phyloP scores from a whole-genome alignment of 768 basidiomycete genomes.

The Boletus huronensis region DNA sequence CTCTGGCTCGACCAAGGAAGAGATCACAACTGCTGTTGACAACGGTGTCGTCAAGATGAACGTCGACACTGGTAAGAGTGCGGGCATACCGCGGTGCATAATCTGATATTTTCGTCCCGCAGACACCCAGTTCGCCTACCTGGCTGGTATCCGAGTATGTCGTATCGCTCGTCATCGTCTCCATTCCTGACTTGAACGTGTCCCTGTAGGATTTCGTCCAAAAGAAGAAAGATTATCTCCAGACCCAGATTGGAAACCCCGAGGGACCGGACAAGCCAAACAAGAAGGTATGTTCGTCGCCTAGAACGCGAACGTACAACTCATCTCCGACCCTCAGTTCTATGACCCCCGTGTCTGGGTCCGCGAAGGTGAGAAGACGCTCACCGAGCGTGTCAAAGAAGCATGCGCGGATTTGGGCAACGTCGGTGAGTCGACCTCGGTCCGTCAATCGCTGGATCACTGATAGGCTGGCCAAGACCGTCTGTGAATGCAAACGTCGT shows the following conservation, averaged over 20 bases:
- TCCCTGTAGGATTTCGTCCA: constrained; percentile 69
- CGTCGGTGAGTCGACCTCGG: constrained; percentile 37
- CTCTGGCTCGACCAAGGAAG: constrained; percentile 94
- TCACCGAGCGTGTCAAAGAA: constrained; percentile 81
- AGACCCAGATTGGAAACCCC: constrained; percentile 93
- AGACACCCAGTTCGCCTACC: constrained; percentile 91
- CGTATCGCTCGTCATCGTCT: not conserved
- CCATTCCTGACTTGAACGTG: not conserved
- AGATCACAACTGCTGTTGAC: constrained; percentile 86
- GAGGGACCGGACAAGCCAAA: constrained; percentile 97
- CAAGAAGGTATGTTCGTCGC: constrained; percentile 72
- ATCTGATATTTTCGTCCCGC: constrained; percentile 3
- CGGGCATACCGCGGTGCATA: not conserved
- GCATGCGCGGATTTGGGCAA: constrained; percentile 91
- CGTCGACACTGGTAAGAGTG: constrained; percentile 71
- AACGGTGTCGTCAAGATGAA: constrained; percentile 99
- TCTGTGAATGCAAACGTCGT: constrained; percentile 15
- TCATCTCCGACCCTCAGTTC: constrained; percentile 42
- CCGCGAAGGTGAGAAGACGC: constrained; percentile 96
- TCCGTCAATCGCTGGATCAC: not conserved
- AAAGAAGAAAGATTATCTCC: constrained; percentile 85
- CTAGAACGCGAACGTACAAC: not conserved
- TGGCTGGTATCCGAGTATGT: constrained; percentile 73
- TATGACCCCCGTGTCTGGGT: constrained; percentile 99
- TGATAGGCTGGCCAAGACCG: constrained; percentile 18